phyloP scores from a whole-genome alignment of 2,329 filamentous ascomycete species.

The Podosphaera xanthii region DNA sequence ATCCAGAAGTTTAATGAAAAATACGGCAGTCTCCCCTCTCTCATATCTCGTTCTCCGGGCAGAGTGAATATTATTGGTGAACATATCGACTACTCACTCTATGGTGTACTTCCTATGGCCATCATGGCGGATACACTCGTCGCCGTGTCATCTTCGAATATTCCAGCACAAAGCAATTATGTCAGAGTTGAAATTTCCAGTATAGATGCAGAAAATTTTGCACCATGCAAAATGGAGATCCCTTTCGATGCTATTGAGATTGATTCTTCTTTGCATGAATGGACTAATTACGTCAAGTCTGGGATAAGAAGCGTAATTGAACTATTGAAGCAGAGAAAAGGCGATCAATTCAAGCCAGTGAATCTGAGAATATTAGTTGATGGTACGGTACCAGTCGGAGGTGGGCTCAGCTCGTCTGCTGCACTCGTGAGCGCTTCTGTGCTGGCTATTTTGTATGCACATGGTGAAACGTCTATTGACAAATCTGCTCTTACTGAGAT shows the following conservation, averaged over 20 bases:
- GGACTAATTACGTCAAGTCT: constrained; percentile 97
- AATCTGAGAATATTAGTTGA: constrained; percentile 80
- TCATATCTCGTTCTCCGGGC: constrained; percentile 75
- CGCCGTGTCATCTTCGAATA: constrained; percentile 38
- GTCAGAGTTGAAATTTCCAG: constrained; percentile 62
- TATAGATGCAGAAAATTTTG: constrained; percentile 52
- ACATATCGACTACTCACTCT: constrained; percentile 96
- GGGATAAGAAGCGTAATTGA: constrained; percentile 65
- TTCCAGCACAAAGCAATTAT: constrained; percentile 25
- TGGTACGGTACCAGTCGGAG: constrained; percentile 76
- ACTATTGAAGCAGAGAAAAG: constrained; percentile 45
- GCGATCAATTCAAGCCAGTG: constrained; percentile 35
- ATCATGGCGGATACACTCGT: constrained; percentile 80
- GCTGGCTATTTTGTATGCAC: constrained; percentile 67
- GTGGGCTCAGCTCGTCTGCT: constrained; percentile 79
- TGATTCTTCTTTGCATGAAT: constrained; percentile 67
- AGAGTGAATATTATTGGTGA: constrained; percentile 97
- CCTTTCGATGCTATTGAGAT: constrained; percentile 47
- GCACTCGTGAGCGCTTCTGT: constrained; percentile 83
- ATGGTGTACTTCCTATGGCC: constrained; percentile 87
- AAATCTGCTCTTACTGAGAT: constrained; percentile 85
- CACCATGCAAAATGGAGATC: constrained; percentile 50
- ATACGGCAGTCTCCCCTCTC: constrained; percentile 51
- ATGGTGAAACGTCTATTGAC: constrained; percentile 54
- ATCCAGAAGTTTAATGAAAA: constrained; percentile 44